phyloP scores from a whole-genome alignment of 306 rosid genomes.

The Citrullus colocynthis region DNA sequence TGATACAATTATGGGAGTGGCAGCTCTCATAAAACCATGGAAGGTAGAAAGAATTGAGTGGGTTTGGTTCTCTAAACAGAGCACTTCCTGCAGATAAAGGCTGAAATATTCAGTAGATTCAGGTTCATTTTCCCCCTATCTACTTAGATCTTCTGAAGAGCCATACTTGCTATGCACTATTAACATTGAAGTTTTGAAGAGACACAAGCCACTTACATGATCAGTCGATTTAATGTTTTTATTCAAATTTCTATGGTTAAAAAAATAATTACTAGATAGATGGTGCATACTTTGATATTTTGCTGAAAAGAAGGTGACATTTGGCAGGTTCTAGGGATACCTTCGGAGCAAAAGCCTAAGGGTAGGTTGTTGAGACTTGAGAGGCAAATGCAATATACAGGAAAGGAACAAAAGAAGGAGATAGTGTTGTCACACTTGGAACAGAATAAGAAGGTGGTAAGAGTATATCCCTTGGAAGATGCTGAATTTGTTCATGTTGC shows the following conservation, averaged over 20 bases:
- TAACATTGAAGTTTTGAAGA: neutral
- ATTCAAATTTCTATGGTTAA: neutral
- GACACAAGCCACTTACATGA: neutral
- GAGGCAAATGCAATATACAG: neutral
- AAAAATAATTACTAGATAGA: neutral
- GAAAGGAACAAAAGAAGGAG: conserved; percentile 15
- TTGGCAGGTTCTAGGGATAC: neutral
- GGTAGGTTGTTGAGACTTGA: neutral
- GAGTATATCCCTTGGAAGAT: conserved; percentile 90
- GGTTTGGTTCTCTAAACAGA: neutral
- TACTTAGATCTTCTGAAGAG: no score
- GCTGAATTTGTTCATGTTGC: conserved; percentile 23
- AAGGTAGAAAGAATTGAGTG: neutral
- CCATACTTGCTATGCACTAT: no score
- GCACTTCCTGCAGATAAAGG: neutral
- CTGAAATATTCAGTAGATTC: neutral
- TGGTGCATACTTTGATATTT: neutral
- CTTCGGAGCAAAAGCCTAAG: neutral
- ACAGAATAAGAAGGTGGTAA: conserved; percentile 25
- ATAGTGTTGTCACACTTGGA: conserved; percentile 23
- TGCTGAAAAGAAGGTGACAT: neutral
- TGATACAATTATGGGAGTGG: conserved; percentile 16
- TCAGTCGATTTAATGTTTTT: neutral
- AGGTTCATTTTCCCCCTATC: neutral
- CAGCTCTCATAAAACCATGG: neutral